These are phyloP conservation scores for Roridomyces roridus DNA, from an alignment of 768 basidiomycete species.

Conservation along the genomic window DNA sequence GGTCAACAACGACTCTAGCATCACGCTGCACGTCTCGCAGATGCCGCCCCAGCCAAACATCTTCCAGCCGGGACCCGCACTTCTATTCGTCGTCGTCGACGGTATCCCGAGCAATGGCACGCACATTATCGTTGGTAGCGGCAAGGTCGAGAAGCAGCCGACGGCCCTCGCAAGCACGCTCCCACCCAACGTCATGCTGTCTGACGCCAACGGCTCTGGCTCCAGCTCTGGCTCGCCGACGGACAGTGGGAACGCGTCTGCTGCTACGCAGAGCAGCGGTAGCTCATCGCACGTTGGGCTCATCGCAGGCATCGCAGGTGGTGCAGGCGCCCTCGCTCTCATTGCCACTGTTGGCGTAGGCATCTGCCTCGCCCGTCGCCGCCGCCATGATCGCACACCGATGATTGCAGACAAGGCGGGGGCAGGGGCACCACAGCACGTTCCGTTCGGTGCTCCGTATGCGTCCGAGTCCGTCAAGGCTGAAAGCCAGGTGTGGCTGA, in stretches of 20 bases:
- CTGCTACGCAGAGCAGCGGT: neutral
- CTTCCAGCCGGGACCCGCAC: slow-evolving; percentile 87
- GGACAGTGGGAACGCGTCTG: neutral
- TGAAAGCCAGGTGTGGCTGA: too few relatives aligned
- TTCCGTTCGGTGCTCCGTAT: slow-evolving; percentile 2
- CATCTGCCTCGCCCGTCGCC: slow-evolving; percentile 18
- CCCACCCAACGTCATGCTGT: slow-evolving; percentile 54
- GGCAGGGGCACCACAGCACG: too few relatives aligned
- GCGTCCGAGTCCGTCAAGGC: too few relatives aligned
- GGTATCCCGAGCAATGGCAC: slow-evolving; percentile 86
- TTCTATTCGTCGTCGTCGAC: slow-evolving; percentile 82
- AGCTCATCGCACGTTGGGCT: slow-evolving; percentile 9
- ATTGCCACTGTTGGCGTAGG: slow-evolving; percentile 10
- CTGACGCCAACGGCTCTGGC: slow-evolving; percentile 47
- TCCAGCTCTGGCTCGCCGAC: too few relatives aligned
- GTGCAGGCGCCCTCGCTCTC: slow-evolving; percentile 12
- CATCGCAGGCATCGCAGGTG: slow-evolving; percentile 22
- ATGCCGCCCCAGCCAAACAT: slow-evolving; percentile 84
- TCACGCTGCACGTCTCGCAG: slow-evolving; percentile 82
- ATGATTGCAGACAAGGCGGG: slow-evolving; percentile 11
- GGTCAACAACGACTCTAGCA: slow-evolving; percentile 79
- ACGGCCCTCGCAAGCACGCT: slow-evolving; percentile 49
- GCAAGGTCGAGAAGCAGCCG: slow-evolving; percentile 77
- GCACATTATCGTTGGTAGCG: slow-evolving; percentile 79
- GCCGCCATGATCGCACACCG: slow-evolving; percentile 9